phyloP scores from a whole-genome alignment of 768 basidiomycete species.

The Termitomyces sp. region DNA sequence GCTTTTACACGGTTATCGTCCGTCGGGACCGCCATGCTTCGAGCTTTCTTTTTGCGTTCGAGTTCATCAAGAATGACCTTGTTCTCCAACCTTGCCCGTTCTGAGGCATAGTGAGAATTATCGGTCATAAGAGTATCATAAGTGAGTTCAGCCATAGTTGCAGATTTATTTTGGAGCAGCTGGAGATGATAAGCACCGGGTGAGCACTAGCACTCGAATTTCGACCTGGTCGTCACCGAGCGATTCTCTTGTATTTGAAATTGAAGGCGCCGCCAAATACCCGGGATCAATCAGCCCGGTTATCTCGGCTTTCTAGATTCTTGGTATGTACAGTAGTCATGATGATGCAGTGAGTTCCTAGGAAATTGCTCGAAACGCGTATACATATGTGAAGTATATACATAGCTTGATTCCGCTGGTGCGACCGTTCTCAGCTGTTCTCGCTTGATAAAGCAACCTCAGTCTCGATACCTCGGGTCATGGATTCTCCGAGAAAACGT shows the following conservation, averaged over 20 bases:
- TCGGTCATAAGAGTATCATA: slow-evolving; percentile 76
- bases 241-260: neutral
- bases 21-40: slow-evolving; percentile 92
- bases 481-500: neutral
- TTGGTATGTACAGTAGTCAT: too few species aligned
- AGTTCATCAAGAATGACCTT: slow-evolving; percentile 90
- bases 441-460: too few species aligned
- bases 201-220: neutral
- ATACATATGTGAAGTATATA: too few species aligned
- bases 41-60: slow-evolving; percentile 95
- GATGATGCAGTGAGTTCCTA: too few species aligned
- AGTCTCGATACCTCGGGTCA: neutral
- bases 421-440: too few species aligned
- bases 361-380: too few species aligned
- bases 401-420: too few species aligned
- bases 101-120: slow-evolving; percentile 70
- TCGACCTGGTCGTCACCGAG: neutral
- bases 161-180: neutral
- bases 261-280: neutral
- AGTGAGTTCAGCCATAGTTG: slow-evolving; percentile 69
- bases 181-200: neutral
- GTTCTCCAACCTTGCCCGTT: slow-evolving; percentile 76
- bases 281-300: neutral
- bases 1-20: slow-evolving; percentile 93
- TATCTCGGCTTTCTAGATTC: neutral